Evolutionary conservation across 176 grass and related monocot genomes (phyloP), one percentile per base, ranked within the genome.

Genomic region (Avena sativa): DNA sequence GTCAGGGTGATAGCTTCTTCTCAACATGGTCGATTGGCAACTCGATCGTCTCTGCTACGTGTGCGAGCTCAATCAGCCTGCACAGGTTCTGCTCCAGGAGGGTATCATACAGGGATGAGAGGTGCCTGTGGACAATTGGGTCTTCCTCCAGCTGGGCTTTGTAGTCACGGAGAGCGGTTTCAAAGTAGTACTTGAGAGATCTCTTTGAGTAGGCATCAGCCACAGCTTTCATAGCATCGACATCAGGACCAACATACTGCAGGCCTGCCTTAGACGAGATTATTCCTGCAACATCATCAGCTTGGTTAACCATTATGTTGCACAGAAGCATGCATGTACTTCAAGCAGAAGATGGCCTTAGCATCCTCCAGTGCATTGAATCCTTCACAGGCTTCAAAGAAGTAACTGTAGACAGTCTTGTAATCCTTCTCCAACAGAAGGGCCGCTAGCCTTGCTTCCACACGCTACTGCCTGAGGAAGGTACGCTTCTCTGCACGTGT

Each of bases 401-500:
- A 97, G 84, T 97, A 97, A 84, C 95, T 94, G 81, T 97, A 97
- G 13, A 75, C 92, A 48, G 92, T 97, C 79, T 97, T 97, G 81
- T 97, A 94, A 66, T 94, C 95, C 82, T 97, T 97, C 71, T 97
- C 92, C 79, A 97, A 89, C 14, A 97, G 76, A 19, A 97, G 86
- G 59, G 92, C 89, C 0, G 95, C 95, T 10, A 97, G 85, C 70
- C 92, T 94, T 12, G 95, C 92, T 84, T 97, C 95, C 21, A 95
- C 95, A 19, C 95, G 91, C 83, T 30, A 30, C 28, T 95, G 93
- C 79, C 93, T 87, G 38, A 97, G 88, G 82, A 95, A 97, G 57
- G 95, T 95, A 1, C 89, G 91, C 83, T 95, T 97, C 91, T 97
- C 95, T 3, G 88, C 55, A 71, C 87, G 91, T 72, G 93, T 97